Base-by-base conservation (phyloP, 192 early-diverging fungal genomes). In the Backusella morwellensis region DNA sequence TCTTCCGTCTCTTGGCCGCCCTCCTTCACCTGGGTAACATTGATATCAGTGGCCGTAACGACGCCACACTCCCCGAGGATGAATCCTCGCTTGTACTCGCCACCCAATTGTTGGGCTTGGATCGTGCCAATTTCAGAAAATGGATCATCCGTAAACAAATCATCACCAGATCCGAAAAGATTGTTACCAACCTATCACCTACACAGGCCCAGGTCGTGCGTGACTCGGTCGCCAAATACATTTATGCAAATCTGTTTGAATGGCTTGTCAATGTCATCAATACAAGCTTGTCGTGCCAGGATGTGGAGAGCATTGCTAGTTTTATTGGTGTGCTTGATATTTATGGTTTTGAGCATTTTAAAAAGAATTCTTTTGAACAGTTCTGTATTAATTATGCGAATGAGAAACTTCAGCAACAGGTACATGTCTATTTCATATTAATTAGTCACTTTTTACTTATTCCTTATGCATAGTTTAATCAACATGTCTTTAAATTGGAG, bases 251-350 rank as follows among this genome's bases (percentile, higher is more conserved):
- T 70, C 84, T 99, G 29, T 99, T 99, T 75, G 97, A 98, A 76
- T 99, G 97, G 96, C 85, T 99, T 12, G 97, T 99, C 67, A 91
- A 89, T 76, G 89, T 95, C 38, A 92, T 95, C 85, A 99, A 99
- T 82, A 82, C 83, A 42, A 93, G 93, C 77, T 87, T 99, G 36
- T 90, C 90, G 34, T 88, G 85, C 35, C 85, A 85, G 14, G 88
- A 88, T 35, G 21, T 77, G 0, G 68, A 71, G 6, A 34, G 32
- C 11, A 80, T 85, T 11, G 74, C 82, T 17, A 85, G 83, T 35
- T 99, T 99, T 78, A 99, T 99, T 80, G 98, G 98, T 87, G 98
- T 99, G 1, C 86, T 99, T 67, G 98, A 99, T 91, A 99, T 99
- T 82, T 99, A 98, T 81, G 98, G 95, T 35, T 99, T 99, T 80